Evolutionary conservation across 148 eudicot genomes (phyloP).

Genomic region (Camellia japonica): DNA sequence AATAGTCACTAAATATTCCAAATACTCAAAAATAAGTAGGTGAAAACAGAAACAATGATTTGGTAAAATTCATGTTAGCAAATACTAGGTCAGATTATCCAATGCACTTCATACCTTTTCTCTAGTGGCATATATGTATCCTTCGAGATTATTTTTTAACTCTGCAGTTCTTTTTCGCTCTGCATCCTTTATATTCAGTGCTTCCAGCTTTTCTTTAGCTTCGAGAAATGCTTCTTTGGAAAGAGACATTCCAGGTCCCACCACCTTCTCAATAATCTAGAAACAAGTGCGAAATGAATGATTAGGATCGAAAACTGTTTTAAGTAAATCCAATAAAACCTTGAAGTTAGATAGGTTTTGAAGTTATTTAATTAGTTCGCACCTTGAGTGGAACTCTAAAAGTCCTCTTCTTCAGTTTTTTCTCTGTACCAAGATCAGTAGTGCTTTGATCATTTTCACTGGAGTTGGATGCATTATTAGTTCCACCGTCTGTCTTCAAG

Average conservation of each 20-base stretch:
- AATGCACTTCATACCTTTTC: conserved; percentile 64
- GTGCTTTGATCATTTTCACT: conserved; percentile 42
- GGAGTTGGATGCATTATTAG: conserved; percentile 35
- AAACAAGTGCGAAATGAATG: conserved; percentile 11
- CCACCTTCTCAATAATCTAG: conserved; percentile 77
- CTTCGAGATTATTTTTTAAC: conserved; percentile 83
- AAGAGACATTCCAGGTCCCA: conserved; percentile 61
- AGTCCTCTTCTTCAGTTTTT: conserved; percentile 85
- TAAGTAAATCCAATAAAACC: not conserved
- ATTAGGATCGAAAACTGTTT: not conserved
- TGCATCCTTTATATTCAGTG: conserved; percentile 80
- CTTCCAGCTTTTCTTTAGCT: conserved; percentile 64
- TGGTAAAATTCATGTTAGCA: not conserved
- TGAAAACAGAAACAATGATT: not conserved
- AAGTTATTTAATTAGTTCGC: conserved; percentile 3
- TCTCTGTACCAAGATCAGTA: conserved; percentile 55
- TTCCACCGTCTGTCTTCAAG: conserved; percentile 33
- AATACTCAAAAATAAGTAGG: not conserved
- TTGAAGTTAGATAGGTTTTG: not conserved
- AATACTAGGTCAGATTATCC: not conserved
- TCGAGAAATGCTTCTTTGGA: conserved; percentile 63
- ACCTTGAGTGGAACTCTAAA: conserved; percentile 92
- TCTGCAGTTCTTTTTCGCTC: conserved; percentile 91
- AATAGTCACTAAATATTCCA: not conserved
- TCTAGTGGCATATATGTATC: conserved; percentile 77